A percentile compares a stretch with the other conserved stretches of the same genome.
Evolutionary conservation across 495 filamentous ascomycete species (phyloP).

Genomic region (Cercophora scortea): DNA sequence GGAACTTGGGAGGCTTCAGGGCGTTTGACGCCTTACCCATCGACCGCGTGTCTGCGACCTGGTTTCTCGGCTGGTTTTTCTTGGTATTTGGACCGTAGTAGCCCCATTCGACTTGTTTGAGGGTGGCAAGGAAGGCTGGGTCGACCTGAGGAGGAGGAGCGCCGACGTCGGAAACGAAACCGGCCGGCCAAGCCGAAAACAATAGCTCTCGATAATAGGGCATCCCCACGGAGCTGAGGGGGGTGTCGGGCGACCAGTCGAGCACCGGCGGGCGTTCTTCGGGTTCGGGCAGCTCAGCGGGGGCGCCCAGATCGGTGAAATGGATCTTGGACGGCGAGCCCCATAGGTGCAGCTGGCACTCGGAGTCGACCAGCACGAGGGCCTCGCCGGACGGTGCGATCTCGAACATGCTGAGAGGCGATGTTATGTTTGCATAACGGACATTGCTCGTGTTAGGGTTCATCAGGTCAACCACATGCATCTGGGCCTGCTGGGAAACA

Average conservation of each 20-base stretch:
- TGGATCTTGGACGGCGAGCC: slow-evolving; percentile 82
- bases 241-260: slow-evolving; percentile 64
- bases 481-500: slow-evolving; percentile 78
- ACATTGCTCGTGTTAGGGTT: slow-evolving; percentile 85
- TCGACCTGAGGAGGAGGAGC: slow-evolving; percentile 74
- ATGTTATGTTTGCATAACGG: slow-evolving; percentile 71
- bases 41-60: slow-evolving; percentile 69
- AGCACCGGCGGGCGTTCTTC: slow-evolving; percentile 34
- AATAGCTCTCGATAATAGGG: slow-evolving; percentile 86
- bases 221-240: slow-evolving; percentile 80
- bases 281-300: slow-evolving; percentile 68
- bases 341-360: slow-evolving; percentile 80
- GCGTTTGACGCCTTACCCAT: slow-evolving; percentile 46
- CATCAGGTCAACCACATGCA: slow-evolving; percentile 92
- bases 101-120: slow-evolving; percentile 63
- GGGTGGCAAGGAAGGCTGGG: slow-evolving; percentile 55
- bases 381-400: slow-evolving; percentile 89
- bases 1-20: slow-evolving; percentile 67
- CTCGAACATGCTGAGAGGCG: slow-evolving; percentile 65
- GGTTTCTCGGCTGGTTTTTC: slow-evolving; percentile 59
- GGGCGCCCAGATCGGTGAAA: slow-evolving; percentile 76
- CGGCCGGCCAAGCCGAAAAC: slow-evolving; percentile 81
- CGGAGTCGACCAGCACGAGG: slow-evolving; percentile 70
- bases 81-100: slow-evolving; percentile 72
- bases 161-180: slow-evolving; percentile 73